Conservation (phyloP, 768 basidiomycete genomes). For the Paxillus ammoniavirescens region DNA sequence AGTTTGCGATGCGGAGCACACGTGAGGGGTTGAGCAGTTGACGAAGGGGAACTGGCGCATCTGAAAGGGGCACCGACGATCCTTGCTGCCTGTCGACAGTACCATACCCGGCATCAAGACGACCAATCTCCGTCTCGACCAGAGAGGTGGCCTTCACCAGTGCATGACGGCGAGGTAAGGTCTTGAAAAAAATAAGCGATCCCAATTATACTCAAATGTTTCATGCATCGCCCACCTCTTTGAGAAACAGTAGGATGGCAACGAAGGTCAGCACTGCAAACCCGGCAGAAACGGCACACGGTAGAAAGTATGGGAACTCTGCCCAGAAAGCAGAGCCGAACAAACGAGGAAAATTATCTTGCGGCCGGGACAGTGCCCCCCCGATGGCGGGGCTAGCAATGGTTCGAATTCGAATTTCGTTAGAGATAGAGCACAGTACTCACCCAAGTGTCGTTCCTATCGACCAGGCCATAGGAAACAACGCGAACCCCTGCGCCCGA, state of each 20-base stretch:
- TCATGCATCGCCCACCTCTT: slow-evolving; percentile 19
- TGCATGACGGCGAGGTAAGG: slow-evolving; percentile 6
- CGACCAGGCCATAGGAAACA: slow-evolving; percentile 30
- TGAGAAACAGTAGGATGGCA: slow-evolving; percentile 8
- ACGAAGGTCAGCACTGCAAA: slow-evolving; percentile 8
- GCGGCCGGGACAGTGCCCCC: slow-evolving; percentile 26
- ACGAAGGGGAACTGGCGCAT: slow-evolving; percentile 24
- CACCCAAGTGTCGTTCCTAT: slow-evolving; percentile 35
- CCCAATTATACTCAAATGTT: background rate
- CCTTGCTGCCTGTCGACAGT: slow-evolving; percentile 12
- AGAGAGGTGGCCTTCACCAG: slow-evolving; percentile 12
- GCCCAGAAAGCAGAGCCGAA: slow-evolving; percentile 46
- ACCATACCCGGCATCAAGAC: slow-evolving; percentile 12
- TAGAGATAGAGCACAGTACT: slow-evolving; percentile 1
- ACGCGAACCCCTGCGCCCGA: slow-evolving; percentile 27
- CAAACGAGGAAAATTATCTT: slow-evolving; percentile 44
- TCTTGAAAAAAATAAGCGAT: slow-evolving; percentile 14
- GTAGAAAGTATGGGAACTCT: slow-evolving; percentile 46
- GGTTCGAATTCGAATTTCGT: no score
- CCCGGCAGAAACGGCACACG: slow-evolving; percentile 28
- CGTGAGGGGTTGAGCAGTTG: slow-evolving; percentile 29
- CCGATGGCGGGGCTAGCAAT: no score
- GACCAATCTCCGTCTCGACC: slow-evolving; percentile 9
- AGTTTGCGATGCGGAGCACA: slow-evolving; percentile 35
- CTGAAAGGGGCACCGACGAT: slow-evolving; percentile 3